Evolutionary conservation across 2,329 filamentous ascomycete species (phyloP), one percentile per base, ranked within the genome.

Genomic region (Mycosphaerella arachidis): DNA sequence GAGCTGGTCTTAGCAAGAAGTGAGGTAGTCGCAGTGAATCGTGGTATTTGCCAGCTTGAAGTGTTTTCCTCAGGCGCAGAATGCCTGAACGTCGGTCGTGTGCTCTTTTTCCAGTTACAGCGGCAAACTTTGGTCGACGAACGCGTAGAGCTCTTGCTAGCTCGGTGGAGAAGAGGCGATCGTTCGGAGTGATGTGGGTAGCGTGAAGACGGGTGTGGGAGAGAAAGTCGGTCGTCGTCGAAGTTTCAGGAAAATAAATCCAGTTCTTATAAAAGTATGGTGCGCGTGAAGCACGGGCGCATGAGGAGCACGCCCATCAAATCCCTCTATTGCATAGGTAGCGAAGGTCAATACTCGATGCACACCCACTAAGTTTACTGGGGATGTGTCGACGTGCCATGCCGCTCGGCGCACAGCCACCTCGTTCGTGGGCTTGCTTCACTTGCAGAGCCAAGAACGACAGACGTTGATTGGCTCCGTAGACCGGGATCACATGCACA

Each of bases 1-100:
- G 57, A 56, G 59, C 58, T 53, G 51, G 58, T 61, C 57, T 59
- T 35, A 33, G 10, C 12, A 52, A 27, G 9, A 55, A 37, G 0
- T 35, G 27, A 31, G 33, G 43, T 43, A 8, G 29, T 27, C 43
- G 52, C n/a, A 29, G 35, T 51, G 45, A 31, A 45, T 40, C 18
- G 24, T 51, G 46, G 35, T 52, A 37, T 45, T 48, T 50, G 58
- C 58, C 58, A 61, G 59, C 40, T 37, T 61, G 58, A 57, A 53
- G 51, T 30, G 48, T 37, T 24, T 24, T 10, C 27, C 37, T 56
- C 54, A 60, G 48, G 53, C 54, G 33, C 24, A 27, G 37, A 31
- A n/a, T 53, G 58, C 53, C 53, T 52, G 48, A 56, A 18, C 9
- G 29, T 53, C 51, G 53, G 43, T 52, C 45, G 58, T 51, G 59